Evolutionary conservation across 2,329 filamentous ascomycete genomes (phyloP), one percentile per base, ranked within the genome.

Genomic region (Parasarocladium wereldwijsianum): DNA sequence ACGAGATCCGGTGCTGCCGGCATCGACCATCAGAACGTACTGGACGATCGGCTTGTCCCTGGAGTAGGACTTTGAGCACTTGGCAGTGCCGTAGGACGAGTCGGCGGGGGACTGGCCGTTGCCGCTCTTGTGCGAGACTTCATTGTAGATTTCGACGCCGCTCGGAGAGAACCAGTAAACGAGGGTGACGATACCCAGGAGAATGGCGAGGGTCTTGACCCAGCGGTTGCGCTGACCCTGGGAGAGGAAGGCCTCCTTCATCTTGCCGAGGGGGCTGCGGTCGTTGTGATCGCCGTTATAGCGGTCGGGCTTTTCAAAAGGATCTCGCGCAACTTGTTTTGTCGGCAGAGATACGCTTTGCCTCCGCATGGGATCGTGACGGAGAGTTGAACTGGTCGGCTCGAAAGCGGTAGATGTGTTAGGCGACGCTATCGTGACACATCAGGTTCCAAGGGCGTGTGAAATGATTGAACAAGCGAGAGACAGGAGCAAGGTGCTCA

Each of bases 21-120:
- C 90, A 56, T 98, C 90, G 47, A 98, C 83, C 90, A 98, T 98
- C 47, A 96, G 70, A 37, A 90, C 92, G 60, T 96, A 98, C 52
- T 98, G 90, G 37, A 94, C 77, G 41, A 98, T 72, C 29, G 90
- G 87, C 61, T 94, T 96, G 40, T 84, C 78, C 46, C 80, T 75
- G 44, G 84, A 83, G 58, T 70, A 76, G 24, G 90, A 84, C 50
- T 76, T 82, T 35, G 75, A 74, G 66, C 90, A 98, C 58, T 72
- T 79, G 24, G 70, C 64, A 39, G 80, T 76, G 41, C 70, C 70
- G 45, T 75, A 67, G 7, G 74, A 70, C 16, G 66, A 61, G 44
- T 82, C 72, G 30, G 63, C 53, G 19, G 69, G 62, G 2, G 50
- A 47, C 46, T 76, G 70, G 38, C 69, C 70, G 36, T 57, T 39